Evolutionary conservation across 2,329 filamentous ascomycete species (phyloP).

Genomic region (Xylaria arbuscula): DNA sequence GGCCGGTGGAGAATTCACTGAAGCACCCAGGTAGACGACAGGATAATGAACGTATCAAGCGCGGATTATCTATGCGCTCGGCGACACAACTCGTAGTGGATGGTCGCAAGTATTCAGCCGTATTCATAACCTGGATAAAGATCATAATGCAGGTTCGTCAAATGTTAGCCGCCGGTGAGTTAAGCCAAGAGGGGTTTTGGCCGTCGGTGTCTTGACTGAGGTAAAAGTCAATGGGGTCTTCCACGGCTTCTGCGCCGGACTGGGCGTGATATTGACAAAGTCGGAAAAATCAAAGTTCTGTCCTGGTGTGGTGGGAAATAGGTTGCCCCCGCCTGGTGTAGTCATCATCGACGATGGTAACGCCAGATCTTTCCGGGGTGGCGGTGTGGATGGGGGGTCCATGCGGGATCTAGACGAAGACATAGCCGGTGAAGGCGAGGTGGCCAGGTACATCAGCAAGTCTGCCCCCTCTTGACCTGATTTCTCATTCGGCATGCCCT

Average conservation of each 20-base stretch:
- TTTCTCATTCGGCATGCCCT: slow-evolving; percentile 57
- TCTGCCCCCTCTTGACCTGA: slow-evolving; percentile 83
- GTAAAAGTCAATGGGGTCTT: slow-evolving; percentile 76
- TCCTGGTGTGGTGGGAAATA: slow-evolving; percentile 81
- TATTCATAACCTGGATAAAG: slow-evolving; percentile 23
- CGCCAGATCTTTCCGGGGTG: slow-evolving; percentile 75
- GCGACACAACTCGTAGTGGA: slow-evolving; percentile 11
- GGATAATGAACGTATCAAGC: neutral
- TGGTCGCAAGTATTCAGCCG: slow-evolving; percentile 17
- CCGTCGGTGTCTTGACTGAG: slow-evolving; percentile 48
- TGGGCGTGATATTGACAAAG: slow-evolving; percentile 97
- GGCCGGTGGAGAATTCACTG: slow-evolving; percentile 4
- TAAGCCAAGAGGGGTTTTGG: slow-evolving; percentile 70
- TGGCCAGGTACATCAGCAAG: slow-evolving; percentile 84
- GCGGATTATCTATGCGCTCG: slow-evolving; percentile 17
- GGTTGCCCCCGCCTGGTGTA: slow-evolving; percentile 78
- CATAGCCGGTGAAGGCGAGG: slow-evolving; percentile 87
- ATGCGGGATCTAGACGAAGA: slow-evolving; percentile 64
- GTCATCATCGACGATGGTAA: slow-evolving; percentile 88
- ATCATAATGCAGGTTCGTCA: slow-evolving; percentile 66
- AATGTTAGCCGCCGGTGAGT: slow-evolving; percentile 84
- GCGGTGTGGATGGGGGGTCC: slow-evolving; percentile 80
- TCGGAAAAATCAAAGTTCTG: slow-evolving; percentile 93
- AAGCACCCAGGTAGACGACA: neutral
- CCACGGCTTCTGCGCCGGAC: slow-evolving; percentile 90